These are phyloP conservation scores for Pythium graminicola DNA, from an alignment of 352 stramenopile genomes.

Conservation along the genomic window DNA sequence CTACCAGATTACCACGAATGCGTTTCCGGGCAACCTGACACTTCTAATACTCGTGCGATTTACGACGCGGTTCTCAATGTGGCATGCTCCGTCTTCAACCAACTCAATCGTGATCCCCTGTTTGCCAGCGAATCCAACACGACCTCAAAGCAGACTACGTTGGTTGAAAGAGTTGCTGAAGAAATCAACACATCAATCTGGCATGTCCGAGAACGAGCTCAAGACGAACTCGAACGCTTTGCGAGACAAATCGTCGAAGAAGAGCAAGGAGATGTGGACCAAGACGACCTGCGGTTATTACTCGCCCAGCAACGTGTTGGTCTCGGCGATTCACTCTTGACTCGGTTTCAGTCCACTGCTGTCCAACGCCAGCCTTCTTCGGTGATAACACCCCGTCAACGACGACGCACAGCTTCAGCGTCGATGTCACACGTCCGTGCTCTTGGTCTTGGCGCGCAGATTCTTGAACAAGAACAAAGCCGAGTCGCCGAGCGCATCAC, in stretches of 20 bases:
- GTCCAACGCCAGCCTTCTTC: background rate
- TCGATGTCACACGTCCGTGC: background rate
- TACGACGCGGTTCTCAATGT: constrained; percentile 12
- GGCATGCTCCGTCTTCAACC: background rate
- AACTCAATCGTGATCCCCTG: background rate
- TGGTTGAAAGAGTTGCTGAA: constrained; percentile 1
- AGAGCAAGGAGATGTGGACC: constrained; percentile 17
- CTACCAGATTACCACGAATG: constrained; percentile 2
- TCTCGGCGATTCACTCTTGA: background rate
- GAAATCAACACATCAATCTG: constrained; percentile 11
- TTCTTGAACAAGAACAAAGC: constrained; percentile 15
- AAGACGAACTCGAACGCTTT: constrained; percentile 7
- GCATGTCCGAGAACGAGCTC: background rate
- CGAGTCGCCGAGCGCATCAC: constrained; percentile 17
- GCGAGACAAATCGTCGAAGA: constrained; percentile 12
- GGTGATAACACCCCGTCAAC: background rate
- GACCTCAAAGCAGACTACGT: background rate
- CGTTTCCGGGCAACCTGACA: background rate
- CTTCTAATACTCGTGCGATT: constrained; percentile 1
- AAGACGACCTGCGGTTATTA: constrained; percentile 15
- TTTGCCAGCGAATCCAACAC: background rate
- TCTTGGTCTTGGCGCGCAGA: constrained; percentile 1
- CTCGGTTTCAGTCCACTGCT: constrained; percentile 1
- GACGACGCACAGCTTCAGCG: background rate
- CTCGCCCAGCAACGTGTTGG: constrained; percentile 8